Evolutionary conservation across 2,329 filamentous ascomycete genomes (phyloP).

Genomic region (Colletotrichum limetticola): DNA sequence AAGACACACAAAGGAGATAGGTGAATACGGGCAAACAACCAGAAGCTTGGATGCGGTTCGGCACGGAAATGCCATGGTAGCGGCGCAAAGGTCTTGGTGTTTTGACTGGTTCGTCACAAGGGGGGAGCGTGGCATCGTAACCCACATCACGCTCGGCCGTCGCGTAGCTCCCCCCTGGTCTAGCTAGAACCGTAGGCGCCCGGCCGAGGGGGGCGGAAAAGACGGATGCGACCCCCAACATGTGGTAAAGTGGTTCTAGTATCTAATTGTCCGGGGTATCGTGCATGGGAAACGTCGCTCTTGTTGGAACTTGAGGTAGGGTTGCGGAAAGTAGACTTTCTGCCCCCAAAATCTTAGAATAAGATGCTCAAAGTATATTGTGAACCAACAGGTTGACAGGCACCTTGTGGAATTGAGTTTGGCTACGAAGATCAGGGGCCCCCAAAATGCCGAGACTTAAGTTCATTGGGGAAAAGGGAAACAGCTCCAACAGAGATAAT

Average conservation of each 20-base stretch:
- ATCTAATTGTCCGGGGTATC: background rate
- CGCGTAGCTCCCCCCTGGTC: background rate
- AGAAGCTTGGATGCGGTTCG: background rate
- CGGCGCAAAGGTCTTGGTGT: conserved; percentile 18
- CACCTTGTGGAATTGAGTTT: background rate
- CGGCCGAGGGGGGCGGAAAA: background rate
- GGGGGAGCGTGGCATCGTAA: conserved; percentile 1
- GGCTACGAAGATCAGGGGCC: background rate
- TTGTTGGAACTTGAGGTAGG: background rate
- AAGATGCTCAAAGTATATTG: background rate
- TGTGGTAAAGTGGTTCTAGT: background rate
- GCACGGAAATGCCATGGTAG: conserved; percentile 8
- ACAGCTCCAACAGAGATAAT: too few species aligned
- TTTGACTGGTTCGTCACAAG: conserved; percentile 12
- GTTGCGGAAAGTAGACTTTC: background rate
- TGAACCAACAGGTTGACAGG: background rate
- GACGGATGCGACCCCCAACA: background rate
- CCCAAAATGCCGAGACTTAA: conserved; percentile 14
- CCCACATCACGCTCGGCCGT: background rate
- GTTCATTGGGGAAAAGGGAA: background rate
- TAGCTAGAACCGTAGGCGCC: background rate
- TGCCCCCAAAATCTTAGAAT: background rate
- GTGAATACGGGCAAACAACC: background rate
- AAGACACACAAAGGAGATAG: background rate
- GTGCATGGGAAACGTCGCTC: background rate